Percentiles rank a stretch among this genome's conserved stretches.
Evolutionary conservation across 306 rosid genomes (phyloP).

Genomic region (Vachellia pachyceras): DNA sequence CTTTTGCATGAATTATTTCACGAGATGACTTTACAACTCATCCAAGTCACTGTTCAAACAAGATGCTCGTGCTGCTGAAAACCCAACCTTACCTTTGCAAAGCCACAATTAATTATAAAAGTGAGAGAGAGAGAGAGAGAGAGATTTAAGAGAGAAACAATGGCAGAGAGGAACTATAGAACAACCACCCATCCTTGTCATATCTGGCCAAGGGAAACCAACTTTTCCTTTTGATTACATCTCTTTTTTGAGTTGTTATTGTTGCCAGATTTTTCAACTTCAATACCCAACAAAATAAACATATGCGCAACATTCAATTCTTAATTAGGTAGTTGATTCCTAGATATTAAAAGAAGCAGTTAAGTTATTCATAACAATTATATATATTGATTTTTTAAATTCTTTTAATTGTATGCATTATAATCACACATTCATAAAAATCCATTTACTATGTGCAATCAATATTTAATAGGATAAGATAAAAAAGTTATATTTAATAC

Average conservation of each 20-base stretch:
- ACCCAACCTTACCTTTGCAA: conserved; percentile 30
- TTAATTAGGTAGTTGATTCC: no score
- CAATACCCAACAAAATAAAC: neutral
- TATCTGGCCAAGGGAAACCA: neutral
- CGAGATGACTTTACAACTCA: neutral
- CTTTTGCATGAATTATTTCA: neutral
- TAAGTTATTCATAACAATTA: no score
- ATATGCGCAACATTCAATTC: no score
- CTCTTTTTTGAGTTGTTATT: no score
- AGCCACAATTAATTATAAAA: conserved; percentile 1
- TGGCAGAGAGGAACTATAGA: neutral
- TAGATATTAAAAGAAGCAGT: no score
- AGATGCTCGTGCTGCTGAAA: conserved; percentile 39
- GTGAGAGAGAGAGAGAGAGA: neutral
- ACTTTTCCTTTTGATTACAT: neutral
- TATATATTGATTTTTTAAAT: no score
- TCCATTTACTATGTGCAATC: no score
- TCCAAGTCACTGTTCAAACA: conserved; percentile 25
- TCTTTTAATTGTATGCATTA: no score
- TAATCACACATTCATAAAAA: no score
- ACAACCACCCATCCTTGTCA: neutral
- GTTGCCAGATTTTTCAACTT: neutral
- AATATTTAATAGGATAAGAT: no score
- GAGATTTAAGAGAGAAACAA: neutral
- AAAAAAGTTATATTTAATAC: no score